A percentile compares a stretch with the other conserved stretches of the same genome.
Conservation (phyloP, 169 alveolate genomes). For the Cryptosporidium parvum region DNA sequence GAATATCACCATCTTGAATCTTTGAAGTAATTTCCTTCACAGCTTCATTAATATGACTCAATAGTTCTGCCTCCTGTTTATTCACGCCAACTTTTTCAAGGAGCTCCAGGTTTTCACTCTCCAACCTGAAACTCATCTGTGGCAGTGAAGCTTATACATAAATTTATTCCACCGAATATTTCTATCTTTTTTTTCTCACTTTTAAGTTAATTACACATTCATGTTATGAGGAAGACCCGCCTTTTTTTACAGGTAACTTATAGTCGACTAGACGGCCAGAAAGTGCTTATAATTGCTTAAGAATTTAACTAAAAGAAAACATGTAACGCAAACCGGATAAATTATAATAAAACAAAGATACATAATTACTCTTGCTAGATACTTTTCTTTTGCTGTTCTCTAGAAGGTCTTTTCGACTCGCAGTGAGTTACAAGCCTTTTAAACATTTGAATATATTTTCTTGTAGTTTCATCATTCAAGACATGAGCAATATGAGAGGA, state of each 20-base stretch:
- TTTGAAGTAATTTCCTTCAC: slow-evolving; percentile 20
- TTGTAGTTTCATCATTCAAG: slow-evolving; percentile 91
- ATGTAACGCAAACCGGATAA: not conserved
- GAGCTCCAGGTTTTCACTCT: slow-evolving; percentile 13
- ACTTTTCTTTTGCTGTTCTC: slow-evolving; percentile 7
- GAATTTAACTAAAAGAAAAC: not conserved
- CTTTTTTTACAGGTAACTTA: slow-evolving; percentile 26
- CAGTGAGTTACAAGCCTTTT: slow-evolving; percentile 89
- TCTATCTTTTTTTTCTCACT: not conserved
- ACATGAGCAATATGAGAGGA: slow-evolving; percentile 92
- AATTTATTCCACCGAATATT: not conserved
- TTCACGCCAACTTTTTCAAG: slow-evolving; percentile 31
- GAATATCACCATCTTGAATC: slow-evolving; percentile 1
- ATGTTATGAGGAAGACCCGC: slow-evolving; percentile 14
- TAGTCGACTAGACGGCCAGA: slow-evolving; percentile 21
- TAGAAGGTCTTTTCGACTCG: slow-evolving; percentile 72
- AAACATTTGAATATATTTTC: slow-evolving; percentile 89
- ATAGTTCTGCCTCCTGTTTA: slow-evolving; percentile 24
- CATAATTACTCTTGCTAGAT: not conserved
- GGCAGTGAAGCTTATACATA: not conserved
- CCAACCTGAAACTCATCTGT: slow-evolving; percentile 21
- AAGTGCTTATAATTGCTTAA: not conserved
- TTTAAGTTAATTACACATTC: not conserved
- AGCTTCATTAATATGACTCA: slow-evolving; percentile 33
- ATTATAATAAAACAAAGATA: not conserved